Percentiles rank a stretch among this genome's conserved stretches.
These are phyloP conservation scores for Seiridium cupressi DNA, from an alignment of 2,329 filamentous ascomycete genomes.

Conservation along the genomic window DNA sequence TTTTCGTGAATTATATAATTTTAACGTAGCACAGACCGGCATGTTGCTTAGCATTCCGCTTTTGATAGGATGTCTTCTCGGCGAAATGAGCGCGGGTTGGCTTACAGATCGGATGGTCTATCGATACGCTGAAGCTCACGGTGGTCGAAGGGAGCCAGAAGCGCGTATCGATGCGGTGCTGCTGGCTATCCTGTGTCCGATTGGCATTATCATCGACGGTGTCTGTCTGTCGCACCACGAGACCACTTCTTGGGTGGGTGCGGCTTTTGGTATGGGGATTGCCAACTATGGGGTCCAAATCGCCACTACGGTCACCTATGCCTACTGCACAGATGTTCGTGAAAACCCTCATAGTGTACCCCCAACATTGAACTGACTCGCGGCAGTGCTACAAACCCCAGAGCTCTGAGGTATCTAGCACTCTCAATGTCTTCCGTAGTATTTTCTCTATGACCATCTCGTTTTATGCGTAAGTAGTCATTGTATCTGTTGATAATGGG, in stretches of 20 bases:
- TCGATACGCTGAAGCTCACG: conserved; percentile 23
- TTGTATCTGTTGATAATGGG: background rate
- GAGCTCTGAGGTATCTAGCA: conserved; percentile 29
- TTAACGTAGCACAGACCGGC: conserved; percentile 20
- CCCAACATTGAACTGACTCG: background rate
- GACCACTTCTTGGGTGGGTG: conserved; percentile 27
- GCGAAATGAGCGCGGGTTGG: conserved; percentile 24
- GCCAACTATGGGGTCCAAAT: conserved; percentile 32
- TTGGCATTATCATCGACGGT: conserved; percentile 24
- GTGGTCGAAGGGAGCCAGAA: conserved; percentile 24
- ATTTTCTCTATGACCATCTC: conserved; percentile 29
- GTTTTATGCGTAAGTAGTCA: conserved; percentile 24
- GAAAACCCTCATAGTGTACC: background rate
- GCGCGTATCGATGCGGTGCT: conserved; percentile 29
- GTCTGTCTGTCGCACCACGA: conserved; percentile 24
- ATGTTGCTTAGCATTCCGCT: conserved; percentile 22
- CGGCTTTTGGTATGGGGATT: conserved; percentile 33
- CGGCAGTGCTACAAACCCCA: conserved; percentile 30
- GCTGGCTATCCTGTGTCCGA: conserved; percentile 21
- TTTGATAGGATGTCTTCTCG: conserved; percentile 21
- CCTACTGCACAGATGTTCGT: conserved; percentile 28
- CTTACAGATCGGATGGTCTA: conserved; percentile 26
- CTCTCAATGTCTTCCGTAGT: conserved; percentile 30
- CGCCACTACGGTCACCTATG: conserved; percentile 30
- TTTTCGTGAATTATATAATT: conserved; percentile 18